Percentiles rank a stretch among this genome's conserved stretches.
phyloP scores from a whole-genome alignment of 176 grass and related monocot species.

The Eragrostis nindensis region DNA sequence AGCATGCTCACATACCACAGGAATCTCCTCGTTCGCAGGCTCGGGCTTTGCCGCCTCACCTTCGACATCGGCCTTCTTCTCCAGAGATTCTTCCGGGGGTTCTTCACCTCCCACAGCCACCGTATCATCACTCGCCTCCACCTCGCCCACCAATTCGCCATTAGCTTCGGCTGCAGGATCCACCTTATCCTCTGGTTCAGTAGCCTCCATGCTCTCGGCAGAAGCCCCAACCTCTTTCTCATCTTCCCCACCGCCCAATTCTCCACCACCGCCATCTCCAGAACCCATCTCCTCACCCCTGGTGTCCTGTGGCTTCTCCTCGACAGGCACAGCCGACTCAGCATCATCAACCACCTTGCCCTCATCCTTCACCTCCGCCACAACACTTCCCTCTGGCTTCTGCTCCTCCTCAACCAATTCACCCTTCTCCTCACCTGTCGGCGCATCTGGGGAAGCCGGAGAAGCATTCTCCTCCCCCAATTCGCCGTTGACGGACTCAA shows the following conservation, averaged over 20 bases:
- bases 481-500: constrained; percentile 7
- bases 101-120: background rate
- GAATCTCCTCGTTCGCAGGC: background rate
- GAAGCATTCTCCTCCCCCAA: constrained; percentile 37
- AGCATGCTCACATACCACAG: constrained; percentile 44
- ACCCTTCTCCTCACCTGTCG: constrained; percentile 22
- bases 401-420: constrained; percentile 3
- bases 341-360: background rate
- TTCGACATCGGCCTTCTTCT: constrained; percentile 38
- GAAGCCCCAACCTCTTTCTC: constrained; percentile 18
- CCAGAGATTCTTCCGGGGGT: constrained; percentile 15
- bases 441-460: constrained; percentile 2
- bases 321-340: background rate
- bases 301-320: constrained; percentile 16
- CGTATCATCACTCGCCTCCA: background rate
- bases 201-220: background rate
- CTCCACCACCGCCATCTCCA: constrained; percentile 21
- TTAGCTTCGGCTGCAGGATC: constrained; percentile 21
- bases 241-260: background rate
- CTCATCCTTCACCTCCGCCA: background rate
- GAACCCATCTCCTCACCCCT: background rate
- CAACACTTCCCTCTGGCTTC: background rate
- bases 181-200: constrained; percentile 10
- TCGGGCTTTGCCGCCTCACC: background rate
- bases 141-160: constrained; percentile 34